These are phyloP conservation scores for Tolypocladium pustulatum DNA, from an alignment of 2,329 filamentous ascomycete species.

Conservation along the genomic window DNA sequence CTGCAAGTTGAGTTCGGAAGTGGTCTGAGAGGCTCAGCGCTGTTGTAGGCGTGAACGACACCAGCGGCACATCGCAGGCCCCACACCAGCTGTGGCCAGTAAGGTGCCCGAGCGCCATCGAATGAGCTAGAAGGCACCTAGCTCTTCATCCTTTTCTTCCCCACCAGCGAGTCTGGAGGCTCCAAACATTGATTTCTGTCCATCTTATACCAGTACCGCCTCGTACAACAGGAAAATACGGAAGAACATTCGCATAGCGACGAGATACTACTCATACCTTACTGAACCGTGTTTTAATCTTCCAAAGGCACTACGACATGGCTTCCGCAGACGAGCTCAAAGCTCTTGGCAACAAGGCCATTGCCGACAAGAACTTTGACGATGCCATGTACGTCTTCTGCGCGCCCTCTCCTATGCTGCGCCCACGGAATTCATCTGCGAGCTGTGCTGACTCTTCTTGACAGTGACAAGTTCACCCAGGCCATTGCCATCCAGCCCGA, in stretches of 20 bases:
- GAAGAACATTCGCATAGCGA: not conserved
- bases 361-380: slow-evolving; percentile 92
- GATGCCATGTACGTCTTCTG: slow-evolving; percentile 71
- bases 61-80: not conserved
- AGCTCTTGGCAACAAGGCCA: slow-evolving; percentile 96
- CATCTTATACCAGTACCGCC: not conserved
- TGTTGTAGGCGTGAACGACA: not conserved
- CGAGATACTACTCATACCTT: not conserved
- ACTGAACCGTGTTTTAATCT: not conserved
- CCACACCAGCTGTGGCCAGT: slow-evolving; percentile 20
- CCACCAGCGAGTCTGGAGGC: not conserved
- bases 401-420: too few species aligned
- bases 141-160: slow-evolving; percentile 2
- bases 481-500: slow-evolving; percentile 78
- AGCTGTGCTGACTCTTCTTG: not conserved
- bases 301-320: slow-evolving; percentile 25
- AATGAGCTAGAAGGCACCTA: slow-evolving; percentile 30
- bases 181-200: not conserved
- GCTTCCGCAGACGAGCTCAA: slow-evolving; percentile 71
- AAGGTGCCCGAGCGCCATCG: slow-evolving; percentile 19
- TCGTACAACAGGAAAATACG: not conserved
- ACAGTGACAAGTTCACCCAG: slow-evolving; percentile 84
- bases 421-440: not conserved
- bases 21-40: not conserved
- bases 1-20: not conserved